phyloP scores from a whole-genome alignment of 1,284 basidiomycete genomes.

The Termitomyces sp. region DNA sequence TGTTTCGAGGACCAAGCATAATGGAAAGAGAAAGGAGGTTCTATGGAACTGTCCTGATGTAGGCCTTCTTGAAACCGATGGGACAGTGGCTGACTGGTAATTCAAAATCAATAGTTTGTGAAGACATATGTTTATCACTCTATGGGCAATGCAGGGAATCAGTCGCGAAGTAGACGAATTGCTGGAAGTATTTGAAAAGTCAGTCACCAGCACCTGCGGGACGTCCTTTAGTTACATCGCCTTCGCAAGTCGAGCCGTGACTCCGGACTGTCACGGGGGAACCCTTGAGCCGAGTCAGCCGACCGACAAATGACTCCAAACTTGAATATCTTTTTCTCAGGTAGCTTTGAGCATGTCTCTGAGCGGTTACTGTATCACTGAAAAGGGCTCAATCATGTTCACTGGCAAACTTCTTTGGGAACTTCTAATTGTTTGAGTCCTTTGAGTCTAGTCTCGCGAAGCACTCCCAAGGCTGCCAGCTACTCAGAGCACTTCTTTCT shows the following conservation, averaged over 20 bases:
- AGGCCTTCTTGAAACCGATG: not conserved
- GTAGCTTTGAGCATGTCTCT: too few relatives aligned
- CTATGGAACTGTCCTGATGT: not conserved
- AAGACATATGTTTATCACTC: not conserved
- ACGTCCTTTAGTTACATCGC: too few relatives aligned
- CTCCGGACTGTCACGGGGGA: too few relatives aligned
- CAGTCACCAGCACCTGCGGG: too few relatives aligned
- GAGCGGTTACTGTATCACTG: not conserved
- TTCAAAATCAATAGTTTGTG: not conserved
- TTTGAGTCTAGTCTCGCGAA: not conserved
- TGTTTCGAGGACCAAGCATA: conserved; percentile 17
- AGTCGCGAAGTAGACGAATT: not conserved
- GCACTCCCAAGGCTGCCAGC: not conserved
- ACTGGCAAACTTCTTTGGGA: not conserved
- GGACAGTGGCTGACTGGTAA: not conserved
- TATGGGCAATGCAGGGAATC: not conserved
- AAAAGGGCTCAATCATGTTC: not conserved
- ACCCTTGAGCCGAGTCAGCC: too few relatives aligned
- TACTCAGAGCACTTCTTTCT: not conserved
- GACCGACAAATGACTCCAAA: too few relatives aligned
- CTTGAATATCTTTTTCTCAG: too few relatives aligned
- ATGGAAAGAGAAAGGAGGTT: not conserved
- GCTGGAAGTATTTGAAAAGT: too few relatives aligned
- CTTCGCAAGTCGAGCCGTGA: too few relatives aligned
- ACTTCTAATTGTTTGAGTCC: not conserved